Conservation (phyloP, 495 filamentous ascomycete genomes). For the Neurospora sp. region DNA sequence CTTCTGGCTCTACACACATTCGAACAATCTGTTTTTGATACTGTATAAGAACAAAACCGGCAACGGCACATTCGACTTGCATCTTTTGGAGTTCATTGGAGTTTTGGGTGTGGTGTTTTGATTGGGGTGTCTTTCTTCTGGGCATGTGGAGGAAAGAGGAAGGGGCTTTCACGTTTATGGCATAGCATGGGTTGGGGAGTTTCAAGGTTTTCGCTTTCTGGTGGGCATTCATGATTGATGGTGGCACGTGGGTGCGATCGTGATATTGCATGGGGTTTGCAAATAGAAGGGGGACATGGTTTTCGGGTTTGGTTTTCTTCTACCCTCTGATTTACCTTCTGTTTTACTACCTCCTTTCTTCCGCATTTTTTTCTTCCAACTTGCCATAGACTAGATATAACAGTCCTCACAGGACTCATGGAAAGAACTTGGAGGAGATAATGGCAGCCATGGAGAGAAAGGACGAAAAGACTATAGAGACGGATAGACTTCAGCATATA, state of each 20-base stretch:
- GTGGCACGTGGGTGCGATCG: too few species aligned
- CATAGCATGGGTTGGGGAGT: not conserved
- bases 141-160: not conserved
- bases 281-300: not conserved
- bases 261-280: not conserved
- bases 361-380: not conserved
- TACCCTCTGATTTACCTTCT: not conserved
- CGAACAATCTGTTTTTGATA: not conserved
- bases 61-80: not conserved
- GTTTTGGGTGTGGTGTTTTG: not conserved
- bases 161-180: not conserved
- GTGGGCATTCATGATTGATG: too few species aligned
- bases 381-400: not conserved
- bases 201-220: not conserved
- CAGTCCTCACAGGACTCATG: not conserved
- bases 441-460: not conserved
- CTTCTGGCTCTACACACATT: not conserved
- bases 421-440: not conserved
- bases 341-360: too few species aligned
- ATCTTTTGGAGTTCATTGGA: not conserved
- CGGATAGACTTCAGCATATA: not conserved
- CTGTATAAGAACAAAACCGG: not conserved
- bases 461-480: not conserved
- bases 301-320: not conserved
- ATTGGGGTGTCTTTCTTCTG: not conserved